Percentiles rank a stretch among this genome's conserved stretches.
These are phyloP conservation scores for Poteriospumella lacustris DNA, from an alignment of 108 stramenopile species.

Conservation along the genomic window DNA sequence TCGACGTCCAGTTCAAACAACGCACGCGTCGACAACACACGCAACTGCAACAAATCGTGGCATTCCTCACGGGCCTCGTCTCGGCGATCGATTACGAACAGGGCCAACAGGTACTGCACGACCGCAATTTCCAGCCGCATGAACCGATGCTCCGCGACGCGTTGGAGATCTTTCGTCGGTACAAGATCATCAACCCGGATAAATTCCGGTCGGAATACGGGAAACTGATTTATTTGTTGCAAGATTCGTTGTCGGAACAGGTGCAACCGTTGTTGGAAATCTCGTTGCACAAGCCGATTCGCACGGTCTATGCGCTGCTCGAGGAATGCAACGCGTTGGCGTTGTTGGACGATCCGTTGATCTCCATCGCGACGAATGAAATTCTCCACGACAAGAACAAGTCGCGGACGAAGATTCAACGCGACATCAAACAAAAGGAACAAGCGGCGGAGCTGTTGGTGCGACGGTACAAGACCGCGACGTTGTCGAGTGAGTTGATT, in stretches of 20 bases:
- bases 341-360: constrained; percentile 35
- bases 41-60: constrained; percentile 55
- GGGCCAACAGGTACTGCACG: constrained; percentile 51
- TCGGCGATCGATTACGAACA: constrained; percentile 55
- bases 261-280: constrained; percentile 35
- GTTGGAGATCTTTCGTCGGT: constrained; percentile 67
- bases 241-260: constrained; percentile 56
- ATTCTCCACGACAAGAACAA: constrained; percentile 56
- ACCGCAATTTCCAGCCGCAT: constrained; percentile 34
- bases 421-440: constrained; percentile 64
- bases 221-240: constrained; percentile 66
- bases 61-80: constrained; percentile 61
- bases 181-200: constrained; percentile 82
- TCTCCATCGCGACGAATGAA: constrained; percentile 62
- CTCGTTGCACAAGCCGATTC: constrained; percentile 31
- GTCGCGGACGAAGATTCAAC: constrained; percentile 54
- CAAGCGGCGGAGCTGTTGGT: constrained; percentile 55
- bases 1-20: constrained; percentile 50
- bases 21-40: constrained; percentile 29
- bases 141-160: constrained; percentile 45
- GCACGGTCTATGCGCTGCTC: constrained; percentile 46
- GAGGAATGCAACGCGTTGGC: constrained; percentile 32
- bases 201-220: constrained; percentile 73
- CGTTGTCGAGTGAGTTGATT: constrained; percentile 54
- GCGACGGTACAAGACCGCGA: constrained; percentile 41